Conservation (phyloP, 192 early-diverging fungal genomes). For the Spizellomyces sp. region DNA sequence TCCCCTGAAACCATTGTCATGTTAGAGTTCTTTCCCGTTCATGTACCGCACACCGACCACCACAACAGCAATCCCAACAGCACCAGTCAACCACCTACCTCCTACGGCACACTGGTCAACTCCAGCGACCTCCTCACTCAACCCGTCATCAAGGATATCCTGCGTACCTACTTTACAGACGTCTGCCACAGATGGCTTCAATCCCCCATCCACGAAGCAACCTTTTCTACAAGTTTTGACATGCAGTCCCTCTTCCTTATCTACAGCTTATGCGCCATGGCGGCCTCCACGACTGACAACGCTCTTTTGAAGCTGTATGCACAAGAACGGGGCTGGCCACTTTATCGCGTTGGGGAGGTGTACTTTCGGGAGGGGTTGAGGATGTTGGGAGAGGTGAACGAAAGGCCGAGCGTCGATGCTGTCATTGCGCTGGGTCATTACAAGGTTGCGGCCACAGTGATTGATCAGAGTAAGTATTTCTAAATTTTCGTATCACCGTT, state of each 20-base stretch:
- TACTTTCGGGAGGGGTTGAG: slow-evolving; percentile 10
- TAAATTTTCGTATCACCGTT: background rate
- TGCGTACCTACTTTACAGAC: background rate
- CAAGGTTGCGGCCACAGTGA: slow-evolving; percentile 10
- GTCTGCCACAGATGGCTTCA: slow-evolving; percentile 4
- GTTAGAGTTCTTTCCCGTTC: too few species aligned
- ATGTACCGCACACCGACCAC: too few species aligned
- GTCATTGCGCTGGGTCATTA: slow-evolving; percentile 15
- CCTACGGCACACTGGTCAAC: too few species aligned
- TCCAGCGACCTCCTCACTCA: background rate
- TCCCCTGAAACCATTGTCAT: too few species aligned
- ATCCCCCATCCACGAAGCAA: background rate
- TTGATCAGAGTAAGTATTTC: slow-evolving; percentile 1
- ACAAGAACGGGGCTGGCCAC: background rate
- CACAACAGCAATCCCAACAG: too few species aligned
- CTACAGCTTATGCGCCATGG: slow-evolving; percentile 1
- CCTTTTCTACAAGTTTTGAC: slow-evolving; percentile 10
- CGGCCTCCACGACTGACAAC: slow-evolving; percentile 17
- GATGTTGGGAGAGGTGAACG: slow-evolving; percentile 8
- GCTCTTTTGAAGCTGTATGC: slow-evolving; percentile 1
- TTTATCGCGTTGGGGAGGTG: slow-evolving; percentile 13
- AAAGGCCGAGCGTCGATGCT: slow-evolving; percentile 10
- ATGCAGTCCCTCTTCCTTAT: slow-evolving; percentile 24
- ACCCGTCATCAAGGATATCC: background rate
- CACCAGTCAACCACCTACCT: too few species aligned